phyloP scores from a whole-genome alignment of 2,329 filamentous ascomycete species.

The Cladosporium phlei region DNA sequence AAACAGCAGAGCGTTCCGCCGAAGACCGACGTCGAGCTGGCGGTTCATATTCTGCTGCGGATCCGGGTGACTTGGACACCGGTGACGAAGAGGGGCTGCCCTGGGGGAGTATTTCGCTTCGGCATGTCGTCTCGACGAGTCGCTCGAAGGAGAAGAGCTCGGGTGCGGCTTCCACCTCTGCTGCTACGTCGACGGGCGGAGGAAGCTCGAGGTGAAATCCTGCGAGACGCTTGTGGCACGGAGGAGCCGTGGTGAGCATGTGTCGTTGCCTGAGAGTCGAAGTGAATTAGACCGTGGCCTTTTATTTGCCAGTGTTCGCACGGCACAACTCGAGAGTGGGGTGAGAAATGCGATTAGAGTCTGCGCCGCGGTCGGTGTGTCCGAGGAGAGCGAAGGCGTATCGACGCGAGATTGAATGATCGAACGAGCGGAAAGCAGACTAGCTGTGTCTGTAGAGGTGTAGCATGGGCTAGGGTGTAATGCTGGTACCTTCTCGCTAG shows the following conservation, averaged over 20 bases:
- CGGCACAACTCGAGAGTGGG: too few species aligned
- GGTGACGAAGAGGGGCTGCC: constrained; percentile 61
- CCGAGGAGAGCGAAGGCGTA: too few species aligned
- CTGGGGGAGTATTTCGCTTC: constrained; percentile 66
- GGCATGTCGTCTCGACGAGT: constrained; percentile 44
- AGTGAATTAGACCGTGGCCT: background rate
- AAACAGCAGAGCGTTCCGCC: constrained; percentile 58
- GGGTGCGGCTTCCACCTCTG: constrained; percentile 36
- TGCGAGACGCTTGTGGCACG: constrained; percentile 12
- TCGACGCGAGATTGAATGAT: too few species aligned
- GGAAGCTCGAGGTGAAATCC: constrained; percentile 36
- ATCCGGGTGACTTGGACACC: constrained; percentile 50
- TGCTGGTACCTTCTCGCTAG: too few species aligned
- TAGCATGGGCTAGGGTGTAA: too few species aligned
- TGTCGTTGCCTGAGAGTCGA: background rate
- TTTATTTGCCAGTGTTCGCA: background rate
- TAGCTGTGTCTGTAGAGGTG: too few species aligned
- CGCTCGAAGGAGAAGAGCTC: constrained; percentile 43
- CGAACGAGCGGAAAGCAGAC: too few species aligned
- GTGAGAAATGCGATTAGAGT: too few species aligned
- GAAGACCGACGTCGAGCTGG: constrained; percentile 61
- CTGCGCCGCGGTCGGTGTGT: too few species aligned
- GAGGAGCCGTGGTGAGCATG: too few species aligned
- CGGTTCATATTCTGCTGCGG: constrained; percentile 59
- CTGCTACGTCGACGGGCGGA: constrained; percentile 34